These are phyloP conservation scores for Suillus weaverae DNA, from an alignment of 768 basidiomycete species.

Conservation along the genomic window DNA sequence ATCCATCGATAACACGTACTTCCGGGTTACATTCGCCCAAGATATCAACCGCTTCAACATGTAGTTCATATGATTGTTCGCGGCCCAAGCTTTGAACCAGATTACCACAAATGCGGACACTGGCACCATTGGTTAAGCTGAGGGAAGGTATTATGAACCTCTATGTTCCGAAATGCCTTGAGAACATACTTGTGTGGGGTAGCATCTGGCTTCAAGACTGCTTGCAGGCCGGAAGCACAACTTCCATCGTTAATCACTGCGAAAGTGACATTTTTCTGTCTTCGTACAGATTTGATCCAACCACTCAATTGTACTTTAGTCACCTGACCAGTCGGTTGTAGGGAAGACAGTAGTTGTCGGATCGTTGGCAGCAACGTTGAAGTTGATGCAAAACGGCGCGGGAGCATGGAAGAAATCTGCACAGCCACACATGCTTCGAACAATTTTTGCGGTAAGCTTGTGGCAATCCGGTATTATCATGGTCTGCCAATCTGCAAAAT, in stretches of 20 bases:
- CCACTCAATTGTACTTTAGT: constrained; percentile 56
- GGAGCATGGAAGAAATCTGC: constrained; percentile 22
- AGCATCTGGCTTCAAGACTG: constrained; percentile 58
- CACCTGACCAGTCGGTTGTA: constrained; percentile 8
- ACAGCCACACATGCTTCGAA: constrained; percentile 26
- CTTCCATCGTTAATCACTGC: constrained; percentile 83
- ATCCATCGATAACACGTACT: constrained; percentile 31
- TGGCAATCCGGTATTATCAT: neutral
- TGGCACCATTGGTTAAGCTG: constrained; percentile 55
- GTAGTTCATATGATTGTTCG: constrained; percentile 54
- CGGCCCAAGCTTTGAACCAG: constrained; percentile 47
- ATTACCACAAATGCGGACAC: constrained; percentile 49
- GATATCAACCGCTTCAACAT: constrained; percentile 47
- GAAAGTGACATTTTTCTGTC: constrained; percentile 88
- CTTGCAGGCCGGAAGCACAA: constrained; percentile 67
- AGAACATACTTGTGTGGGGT: constrained; percentile 34
- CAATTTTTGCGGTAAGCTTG: neutral
- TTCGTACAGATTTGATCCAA: constrained; percentile 84
- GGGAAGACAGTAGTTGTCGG: constrained; percentile 37
- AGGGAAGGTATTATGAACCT: neutral
- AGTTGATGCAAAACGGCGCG: constrained; percentile 31
- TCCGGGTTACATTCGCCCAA: constrained; percentile 61
- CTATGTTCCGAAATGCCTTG: neutral
- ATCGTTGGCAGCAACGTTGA: constrained; percentile 32
- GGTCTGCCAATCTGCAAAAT: neutral